Conservation (phyloP, 345 rosid species). For the Brassica cretica region DNA sequence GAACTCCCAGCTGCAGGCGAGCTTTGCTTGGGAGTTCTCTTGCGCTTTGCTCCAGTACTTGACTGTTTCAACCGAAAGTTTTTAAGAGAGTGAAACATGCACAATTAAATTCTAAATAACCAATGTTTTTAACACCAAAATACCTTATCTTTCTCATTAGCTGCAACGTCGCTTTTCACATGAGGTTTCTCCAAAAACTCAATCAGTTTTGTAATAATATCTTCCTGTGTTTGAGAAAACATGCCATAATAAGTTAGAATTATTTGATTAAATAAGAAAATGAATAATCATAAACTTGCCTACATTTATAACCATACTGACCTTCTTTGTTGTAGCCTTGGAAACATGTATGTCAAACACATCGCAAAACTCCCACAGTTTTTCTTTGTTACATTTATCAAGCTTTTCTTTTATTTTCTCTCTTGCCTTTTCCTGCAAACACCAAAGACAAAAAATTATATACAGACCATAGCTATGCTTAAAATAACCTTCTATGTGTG, state of each 20-base stretch:
- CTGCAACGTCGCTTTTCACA: constrained; percentile 58
- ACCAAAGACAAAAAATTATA: constrained; percentile 16
- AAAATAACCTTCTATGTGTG: background rate
- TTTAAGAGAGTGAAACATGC: background rate
- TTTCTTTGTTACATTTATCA: constrained; percentile 88
- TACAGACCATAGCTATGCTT: background rate
- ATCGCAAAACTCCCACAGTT: constrained; percentile 77
- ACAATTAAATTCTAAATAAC: background rate
- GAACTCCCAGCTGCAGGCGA: constrained; percentile 42
- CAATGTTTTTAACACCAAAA: background rate
- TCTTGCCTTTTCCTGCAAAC: constrained; percentile 79
- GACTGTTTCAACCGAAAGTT: constrained; percentile 44
- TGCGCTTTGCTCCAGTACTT: constrained; percentile 71
- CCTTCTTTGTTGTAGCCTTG: constrained; percentile 80
- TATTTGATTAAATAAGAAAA: constrained; percentile 2
- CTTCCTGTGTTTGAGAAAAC: constrained; percentile 57
- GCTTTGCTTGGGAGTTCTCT: constrained; percentile 55
- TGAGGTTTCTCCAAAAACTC: constrained; percentile 86
- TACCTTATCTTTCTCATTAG: constrained; percentile 78
- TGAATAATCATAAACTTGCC: background rate
- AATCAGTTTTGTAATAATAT: constrained; percentile 59
- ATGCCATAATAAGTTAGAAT: constrained; percentile 2
- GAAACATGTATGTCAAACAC: constrained; percentile 67
- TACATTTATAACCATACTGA: constrained; percentile 12
- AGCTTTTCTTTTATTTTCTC: constrained; percentile 75